Conservation (phyloP, 169 alveolate genomes). For the Plasmodium gaboni region DNA sequence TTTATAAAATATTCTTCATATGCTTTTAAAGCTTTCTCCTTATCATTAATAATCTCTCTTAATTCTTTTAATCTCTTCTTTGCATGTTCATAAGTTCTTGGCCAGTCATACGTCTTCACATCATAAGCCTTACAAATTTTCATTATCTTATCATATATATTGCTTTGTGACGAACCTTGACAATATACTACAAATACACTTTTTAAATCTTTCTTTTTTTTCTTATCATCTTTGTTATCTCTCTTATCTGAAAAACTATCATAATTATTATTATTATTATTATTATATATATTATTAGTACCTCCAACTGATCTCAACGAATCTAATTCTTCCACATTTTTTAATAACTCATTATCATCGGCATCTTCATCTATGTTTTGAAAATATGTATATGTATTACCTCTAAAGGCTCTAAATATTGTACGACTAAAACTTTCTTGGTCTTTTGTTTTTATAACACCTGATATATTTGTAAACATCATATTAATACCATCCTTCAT, state of each 20-base stretch:
- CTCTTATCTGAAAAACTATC: background rate
- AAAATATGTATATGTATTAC: constrained; percentile 95
- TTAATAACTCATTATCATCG: constrained; percentile 76
- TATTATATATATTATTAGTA: constrained; percentile 5
- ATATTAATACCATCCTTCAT: constrained; percentile 79
- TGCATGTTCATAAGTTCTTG: constrained; percentile 83
- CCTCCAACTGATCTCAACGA: constrained; percentile 4
- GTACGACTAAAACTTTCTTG: constrained; percentile 94
- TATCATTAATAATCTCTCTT: constrained; percentile 88
- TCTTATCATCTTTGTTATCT: background rate
- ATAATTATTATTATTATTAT: too few species aligned
- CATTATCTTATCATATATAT: constrained; percentile 91
- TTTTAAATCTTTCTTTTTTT: constrained; percentile 82
- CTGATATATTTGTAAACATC: constrained; percentile 92
- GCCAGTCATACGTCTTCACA: constrained; percentile 91
- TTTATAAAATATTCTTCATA: constrained; percentile 90
- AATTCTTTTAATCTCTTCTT: constrained; percentile 83
- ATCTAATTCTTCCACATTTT: constrained; percentile 63
- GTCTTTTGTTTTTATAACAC: constrained; percentile 93
- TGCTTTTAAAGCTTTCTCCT: constrained; percentile 92
- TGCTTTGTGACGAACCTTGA: constrained; percentile 90
- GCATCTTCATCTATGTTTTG: constrained; percentile 89
- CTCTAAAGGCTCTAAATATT: constrained; percentile 97
- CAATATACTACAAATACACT: constrained; percentile 95
- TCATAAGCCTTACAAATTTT: constrained; percentile 94